phyloP scores from a whole-genome alignment of 2,329 filamentous ascomycete genomes.

The Diaporthe citriasiana region DNA sequence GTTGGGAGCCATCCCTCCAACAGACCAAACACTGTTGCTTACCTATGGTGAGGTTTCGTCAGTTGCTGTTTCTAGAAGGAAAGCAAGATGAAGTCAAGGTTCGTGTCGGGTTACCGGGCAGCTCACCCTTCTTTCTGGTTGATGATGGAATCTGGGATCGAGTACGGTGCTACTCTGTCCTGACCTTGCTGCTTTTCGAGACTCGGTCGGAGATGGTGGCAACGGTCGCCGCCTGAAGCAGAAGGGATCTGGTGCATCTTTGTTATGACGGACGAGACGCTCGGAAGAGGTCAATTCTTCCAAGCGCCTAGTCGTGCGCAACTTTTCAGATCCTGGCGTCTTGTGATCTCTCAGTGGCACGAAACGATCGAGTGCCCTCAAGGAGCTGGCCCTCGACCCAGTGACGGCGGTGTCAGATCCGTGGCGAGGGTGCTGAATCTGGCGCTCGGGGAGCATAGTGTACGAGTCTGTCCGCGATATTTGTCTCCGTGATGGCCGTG shows the following conservation, averaged over 20 bases:
- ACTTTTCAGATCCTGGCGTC: conserved; percentile 58
- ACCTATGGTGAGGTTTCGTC: conserved; percentile 57
- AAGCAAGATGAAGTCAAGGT: not conserved
- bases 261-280: conserved; percentile 59
- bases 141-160: conserved; percentile 24
- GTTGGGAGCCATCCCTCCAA: conserved; percentile 77
- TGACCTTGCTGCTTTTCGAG: conserved; percentile 34
- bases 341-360: conserved; percentile 59
- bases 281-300: conserved; percentile 60
- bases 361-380: conserved; percentile 62
- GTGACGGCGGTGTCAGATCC: conserved; percentile 38
- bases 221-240: conserved; percentile 51
- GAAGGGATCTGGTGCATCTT: conserved; percentile 60
- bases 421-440: conserved; percentile 26
- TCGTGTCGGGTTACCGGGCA: not conserved
- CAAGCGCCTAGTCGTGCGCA: conserved; percentile 59
- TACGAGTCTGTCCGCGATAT: conserved; percentile 40
- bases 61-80: conserved; percentile 42
- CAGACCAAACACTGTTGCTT: conserved; percentile 82
- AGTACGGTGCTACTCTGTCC: conserved; percentile 39
- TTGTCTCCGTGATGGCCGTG: conserved; percentile 20
- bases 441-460: conserved; percentile 3
- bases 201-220: conserved; percentile 40
- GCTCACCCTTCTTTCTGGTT: conserved; percentile 39
- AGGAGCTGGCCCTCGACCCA: conserved; percentile 35